These are phyloP conservation scores for Pyrenophora teres DNA, from an alignment of 2,329 filamentous ascomycete species.

Conservation along the genomic window DNA sequence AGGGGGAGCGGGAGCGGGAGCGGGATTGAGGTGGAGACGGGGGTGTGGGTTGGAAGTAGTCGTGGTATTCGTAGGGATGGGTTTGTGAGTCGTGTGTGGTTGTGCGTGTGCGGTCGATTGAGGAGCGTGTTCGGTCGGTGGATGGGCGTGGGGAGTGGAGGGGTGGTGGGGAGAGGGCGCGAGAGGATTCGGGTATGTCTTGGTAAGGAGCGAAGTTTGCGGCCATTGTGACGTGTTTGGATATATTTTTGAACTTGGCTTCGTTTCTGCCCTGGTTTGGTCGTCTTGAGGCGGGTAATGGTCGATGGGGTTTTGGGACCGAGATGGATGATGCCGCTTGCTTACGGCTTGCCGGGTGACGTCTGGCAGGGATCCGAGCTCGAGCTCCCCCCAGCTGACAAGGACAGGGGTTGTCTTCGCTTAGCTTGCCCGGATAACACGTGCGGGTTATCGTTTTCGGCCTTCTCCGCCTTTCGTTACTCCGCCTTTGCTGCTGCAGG, in stretches of 20 bases:
- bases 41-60: constrained; percentile 36
- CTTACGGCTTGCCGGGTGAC: too few relatives aligned
- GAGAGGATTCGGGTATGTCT: constrained; percentile 83
- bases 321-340: too few relatives aligned
- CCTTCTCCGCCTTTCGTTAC: constrained; percentile 4
- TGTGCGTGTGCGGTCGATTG: constrained; percentile 35
- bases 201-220: constrained; percentile 92
- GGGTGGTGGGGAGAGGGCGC: constrained; percentile 73
- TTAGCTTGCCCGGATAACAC: constrained; percentile 1
- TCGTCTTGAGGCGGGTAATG: too few relatives aligned
- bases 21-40: too few relatives aligned
- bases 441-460: constrained; percentile 13
- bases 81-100: too few relatives aligned
- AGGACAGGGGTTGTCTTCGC: neutral
- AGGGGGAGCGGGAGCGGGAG: too few relatives aligned
- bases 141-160: constrained; percentile 48
- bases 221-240: constrained; percentile 29
- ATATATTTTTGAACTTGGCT: too few relatives aligned
- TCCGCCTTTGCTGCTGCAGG: constrained; percentile 10
- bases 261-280: too few relatives aligned
- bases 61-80: constrained; percentile 46
- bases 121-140: constrained; percentile 38
- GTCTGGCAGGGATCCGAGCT: constrained; percentile 20
- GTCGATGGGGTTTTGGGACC: too few relatives aligned
- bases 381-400: neutral